Base-by-base conservation (phyloP, 176 grass and related monocot genomes). In the Cymbopogon citratus region DNA sequence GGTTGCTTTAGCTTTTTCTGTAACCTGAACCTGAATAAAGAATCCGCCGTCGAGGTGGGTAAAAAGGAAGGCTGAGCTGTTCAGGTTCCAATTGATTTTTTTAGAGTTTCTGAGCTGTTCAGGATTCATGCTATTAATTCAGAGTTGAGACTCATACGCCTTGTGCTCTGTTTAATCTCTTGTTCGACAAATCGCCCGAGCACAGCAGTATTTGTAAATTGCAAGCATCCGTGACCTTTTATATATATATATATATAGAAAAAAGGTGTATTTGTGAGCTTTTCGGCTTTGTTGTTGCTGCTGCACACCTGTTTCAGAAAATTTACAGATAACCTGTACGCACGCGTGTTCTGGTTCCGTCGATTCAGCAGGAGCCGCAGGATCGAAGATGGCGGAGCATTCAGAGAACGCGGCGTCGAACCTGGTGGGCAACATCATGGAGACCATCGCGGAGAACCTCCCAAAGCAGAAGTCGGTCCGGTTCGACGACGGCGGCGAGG, bases 371-470 rank as follows among this genome's bases (percentile, higher is more conserved):
- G 2, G 61, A 60, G n/a, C 41, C 12, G 2, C 24, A 5, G 40
- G 1, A 15, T 5, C 15, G 23, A 62, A 83, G 69, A 95, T 91
- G 90, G 7, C 88, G 3, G 90, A 95, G 56, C 66, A 82, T 29
- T 75, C 83, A 0, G 84, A 87, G 67, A 90, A 77, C 25, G 60
- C 79, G n/a, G 71, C 86, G 44, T 76, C 66, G 78, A 85, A 88
- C 35, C 71, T 98, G 39, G 21, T 91, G 66, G 76, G 71, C 40
- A 84, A 80, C 81, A 93, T 95, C 71, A 73, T 91, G 72, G 92
- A 93, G 40, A 54, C 72, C 25, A 89, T 98, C 33, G 24, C 90
- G 39, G 85, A 98, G 19, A 89, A 65, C 9, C 59, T 69, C 78
- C 87, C 90, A 3, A 86, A 80, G 71, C 78, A 89, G 39, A 98